A percentile compares a stretch with the other conserved stretches of the same genome.
phyloP scores from a whole-genome alignment of 139 green algal species.

The Desmodesmus armatus region DNA sequence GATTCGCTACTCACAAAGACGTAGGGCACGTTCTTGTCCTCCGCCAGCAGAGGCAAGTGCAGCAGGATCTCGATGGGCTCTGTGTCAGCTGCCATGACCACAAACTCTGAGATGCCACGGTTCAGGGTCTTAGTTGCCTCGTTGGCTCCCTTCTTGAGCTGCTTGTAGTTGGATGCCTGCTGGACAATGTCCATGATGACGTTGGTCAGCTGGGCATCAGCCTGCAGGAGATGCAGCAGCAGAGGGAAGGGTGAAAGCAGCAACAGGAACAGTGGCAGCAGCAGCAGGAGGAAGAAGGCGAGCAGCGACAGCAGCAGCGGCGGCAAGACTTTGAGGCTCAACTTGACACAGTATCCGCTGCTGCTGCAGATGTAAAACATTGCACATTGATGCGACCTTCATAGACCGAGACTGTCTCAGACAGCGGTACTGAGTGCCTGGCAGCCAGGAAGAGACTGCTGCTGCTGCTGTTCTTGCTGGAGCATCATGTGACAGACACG shows the following conservation, averaged over 20 bases:
- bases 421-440: no score
- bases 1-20: constrained; percentile 82
- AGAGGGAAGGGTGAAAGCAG: neutral
- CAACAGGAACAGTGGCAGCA: neutral
- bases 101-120: constrained; percentile 96
- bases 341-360: constrained; percentile 84
- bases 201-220: constrained; percentile 86
- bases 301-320: no score
- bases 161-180: constrained; percentile 99
- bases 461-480: no score
- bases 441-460: no score
- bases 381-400: no score
- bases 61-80: constrained; percentile 99
- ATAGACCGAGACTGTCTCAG: no score
- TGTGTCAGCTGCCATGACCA: constrained; percentile 98
- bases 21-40: constrained; percentile 99
- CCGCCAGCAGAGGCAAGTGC: constrained; percentile 97
- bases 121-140: constrained; percentile 97
- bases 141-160: constrained; percentile 99
- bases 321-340: constrained; percentile 41
- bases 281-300: no score
- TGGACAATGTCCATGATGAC: constrained; percentile 99
- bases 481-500: no score
- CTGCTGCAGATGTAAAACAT: no score
- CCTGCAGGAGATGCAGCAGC: no score